phyloP scores from a whole-genome alignment of 345 rosid genomes.

The Crucihimalaya himalaica region DNA sequence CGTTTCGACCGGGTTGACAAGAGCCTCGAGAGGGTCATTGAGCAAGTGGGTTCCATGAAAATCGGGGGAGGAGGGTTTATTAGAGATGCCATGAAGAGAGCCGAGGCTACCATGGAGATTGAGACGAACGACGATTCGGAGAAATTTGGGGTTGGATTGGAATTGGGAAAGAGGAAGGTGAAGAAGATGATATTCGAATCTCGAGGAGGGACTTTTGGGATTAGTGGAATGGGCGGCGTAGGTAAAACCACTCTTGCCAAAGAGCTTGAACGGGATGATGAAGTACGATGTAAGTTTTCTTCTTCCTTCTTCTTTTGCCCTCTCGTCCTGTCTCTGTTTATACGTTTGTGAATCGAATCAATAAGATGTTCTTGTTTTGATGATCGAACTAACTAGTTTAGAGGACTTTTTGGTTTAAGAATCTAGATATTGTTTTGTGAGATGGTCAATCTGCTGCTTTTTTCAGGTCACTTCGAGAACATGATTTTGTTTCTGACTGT shows the following conservation, averaged over 20 bases:
- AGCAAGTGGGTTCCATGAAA: constrained; percentile 60
- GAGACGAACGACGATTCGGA: constrained; percentile 36
- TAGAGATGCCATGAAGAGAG: constrained; percentile 55
- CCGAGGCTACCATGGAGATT: constrained; percentile 47
- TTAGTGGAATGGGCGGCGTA: constrained; percentile 82
- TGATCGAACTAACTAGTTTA: too few species aligned
- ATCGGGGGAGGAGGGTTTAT: constrained; percentile 69
- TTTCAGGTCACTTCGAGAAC: constrained; percentile 54
- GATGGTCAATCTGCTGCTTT: not conserved
- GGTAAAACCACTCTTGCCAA: constrained; percentile 88
- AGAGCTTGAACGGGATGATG: constrained; percentile 62
- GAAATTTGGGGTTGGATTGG: constrained; percentile 51
- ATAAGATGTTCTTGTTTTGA: too few species aligned
- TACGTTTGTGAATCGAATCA: not conserved
- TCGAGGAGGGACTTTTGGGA: constrained; percentile 51
- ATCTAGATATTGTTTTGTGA: too few species aligned
- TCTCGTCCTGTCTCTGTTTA: not conserved
- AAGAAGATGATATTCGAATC: constrained; percentile 68
- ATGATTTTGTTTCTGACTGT: constrained; percentile 71
- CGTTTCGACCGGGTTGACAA: constrained; percentile 57
- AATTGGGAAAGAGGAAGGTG: constrained; percentile 68
- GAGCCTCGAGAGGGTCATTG: constrained; percentile 46
- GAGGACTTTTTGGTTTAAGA: too few species aligned
- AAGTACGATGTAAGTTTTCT: constrained; percentile 58
- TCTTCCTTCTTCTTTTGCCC: not conserved